Conservation (phyloP, 495 filamentous ascomycete species). For the Tetracladium setigerum region DNA sequence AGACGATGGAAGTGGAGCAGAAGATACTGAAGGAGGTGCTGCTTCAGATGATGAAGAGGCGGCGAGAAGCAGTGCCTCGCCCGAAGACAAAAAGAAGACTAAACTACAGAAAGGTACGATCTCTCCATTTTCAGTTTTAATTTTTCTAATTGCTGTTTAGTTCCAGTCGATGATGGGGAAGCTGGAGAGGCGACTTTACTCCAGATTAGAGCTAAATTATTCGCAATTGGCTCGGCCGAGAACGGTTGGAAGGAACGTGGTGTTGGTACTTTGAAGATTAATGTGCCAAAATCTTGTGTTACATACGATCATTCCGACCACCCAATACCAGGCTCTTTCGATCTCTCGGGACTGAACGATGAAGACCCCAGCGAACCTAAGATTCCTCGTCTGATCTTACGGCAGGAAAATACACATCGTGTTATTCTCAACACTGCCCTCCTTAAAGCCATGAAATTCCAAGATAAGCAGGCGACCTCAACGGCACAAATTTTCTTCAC, state of each 20-base stretch:
- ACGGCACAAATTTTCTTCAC: slow-evolving; percentile 46
- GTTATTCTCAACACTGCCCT: slow-evolving; percentile 80
- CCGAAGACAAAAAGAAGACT: slow-evolving; percentile 53
- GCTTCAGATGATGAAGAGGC: slow-evolving; percentile 20
- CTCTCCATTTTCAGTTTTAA: not conserved
- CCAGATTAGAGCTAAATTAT: slow-evolving; percentile 67
- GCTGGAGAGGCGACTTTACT: slow-evolving; percentile 66
- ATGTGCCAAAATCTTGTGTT: slow-evolving; percentile 49
- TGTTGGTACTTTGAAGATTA: slow-evolving; percentile 75
- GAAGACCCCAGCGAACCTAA: slow-evolving; percentile 24
- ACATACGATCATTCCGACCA: slow-evolving; percentile 37
- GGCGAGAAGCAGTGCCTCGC: slow-evolving; percentile 29
- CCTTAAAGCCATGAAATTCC: slow-evolving; percentile 63
- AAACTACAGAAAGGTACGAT: slow-evolving; percentile 59
- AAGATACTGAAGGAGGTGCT: slow-evolving; percentile 30
- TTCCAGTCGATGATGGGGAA: slow-evolving; percentile 53
- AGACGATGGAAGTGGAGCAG: slow-evolving; percentile 36
- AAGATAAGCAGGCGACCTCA: slow-evolving; percentile 57
- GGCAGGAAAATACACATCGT: slow-evolving; percentile 75
- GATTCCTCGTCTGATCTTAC: slow-evolving; percentile 70
- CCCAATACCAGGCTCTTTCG: slow-evolving; percentile 35
- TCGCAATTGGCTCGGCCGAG: slow-evolving; percentile 53
- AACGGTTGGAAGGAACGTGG: slow-evolving; percentile 82
- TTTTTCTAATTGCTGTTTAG: slow-evolving; percentile 6
- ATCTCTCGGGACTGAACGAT: slow-evolving; percentile 39